Evolutionary conservation across 176 grass and related monocot genomes (phyloP), one percentile per base, ranked within the genome.

Genomic region (Lolium multiflorum): DNA sequence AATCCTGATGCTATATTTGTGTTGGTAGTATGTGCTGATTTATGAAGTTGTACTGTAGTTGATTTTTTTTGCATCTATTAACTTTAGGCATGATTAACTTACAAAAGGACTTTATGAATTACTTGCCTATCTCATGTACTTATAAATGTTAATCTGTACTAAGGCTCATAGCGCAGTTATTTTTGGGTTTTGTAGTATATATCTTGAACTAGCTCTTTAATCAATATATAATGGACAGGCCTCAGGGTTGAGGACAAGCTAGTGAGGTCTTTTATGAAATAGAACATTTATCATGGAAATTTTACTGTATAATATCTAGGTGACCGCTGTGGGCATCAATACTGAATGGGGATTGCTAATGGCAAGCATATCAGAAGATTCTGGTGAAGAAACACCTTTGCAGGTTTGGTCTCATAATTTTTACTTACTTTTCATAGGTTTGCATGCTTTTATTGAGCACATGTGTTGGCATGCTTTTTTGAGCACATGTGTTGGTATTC

Each of bases 281-380:
- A 64, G 38, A 46, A 9, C 71, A 54, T 71, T 71, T 13, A 44
- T 82, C 52, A 83, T 74, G 35, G 41, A 4, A 8, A 79, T 21
- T 12, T 20, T 82, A 87, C 44, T 83, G 48, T 55, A 77, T 81
- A 76, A 81, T 82, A 52, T 71, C 61, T 83, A 99, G 94, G 97
- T 99, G 47, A 96, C 97, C 6, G 82, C 92, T 83, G 97, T 99
- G 84, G 97, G 97, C 59, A 89, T 96, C 71, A 96, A 96, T 31
- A 99, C 97, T 84, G 97, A 99, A 86, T 99, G 92, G 94, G 94
- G 97, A 58, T 38, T 94, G 18, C 85, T 99, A 31, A 99, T 99
- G 94, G 97, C 94, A 35, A 99, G 97, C 87, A 99, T 99, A 91
- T 99, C 97, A 56, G 97, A 99, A 90, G 94, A 99, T 84, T 92